Percentiles rank a stretch among this genome's conserved stretches.
Evolutionary conservation across 805 yeast species (phyloP).

Genomic region (Millerozyma acaciae): DNA sequence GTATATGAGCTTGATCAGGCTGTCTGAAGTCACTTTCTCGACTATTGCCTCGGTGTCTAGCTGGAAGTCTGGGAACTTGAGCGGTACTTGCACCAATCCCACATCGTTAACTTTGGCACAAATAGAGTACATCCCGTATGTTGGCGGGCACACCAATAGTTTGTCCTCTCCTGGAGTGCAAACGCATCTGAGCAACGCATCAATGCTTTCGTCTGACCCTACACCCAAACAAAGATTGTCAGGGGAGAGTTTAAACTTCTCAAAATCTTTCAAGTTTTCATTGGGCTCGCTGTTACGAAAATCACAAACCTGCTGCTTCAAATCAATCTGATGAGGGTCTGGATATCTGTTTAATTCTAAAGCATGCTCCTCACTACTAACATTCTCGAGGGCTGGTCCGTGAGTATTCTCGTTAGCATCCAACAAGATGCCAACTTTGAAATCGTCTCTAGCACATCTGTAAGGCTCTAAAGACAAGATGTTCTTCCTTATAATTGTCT

Average conservation of each 20-base stretch:
- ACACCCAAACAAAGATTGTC: slow-evolving; percentile 89
- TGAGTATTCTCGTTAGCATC: slow-evolving; percentile 97
- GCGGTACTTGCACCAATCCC: slow-evolving; percentile 68
- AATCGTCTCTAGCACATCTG: slow-evolving; percentile 95
- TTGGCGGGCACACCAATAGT: slow-evolving; percentile 85
- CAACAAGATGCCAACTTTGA: slow-evolving; percentile 76
- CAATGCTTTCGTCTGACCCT: slow-evolving; percentile 96
- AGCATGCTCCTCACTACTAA: slow-evolving; percentile 41
- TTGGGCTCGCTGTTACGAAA: slow-evolving; percentile 60
- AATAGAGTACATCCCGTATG: slow-evolving; percentile 95
- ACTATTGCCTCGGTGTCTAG: slow-evolving; percentile 55
- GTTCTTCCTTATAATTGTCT: slow-evolving; percentile 75
- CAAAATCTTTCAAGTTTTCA: slow-evolving; percentile 9
- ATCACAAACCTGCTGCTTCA: slow-evolving; percentile 67
- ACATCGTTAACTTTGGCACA: slow-evolving; percentile 90
- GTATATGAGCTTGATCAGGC: slow-evolving; percentile 67
- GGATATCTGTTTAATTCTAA: slow-evolving; percentile 86
- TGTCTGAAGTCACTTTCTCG: slow-evolving; percentile 50
- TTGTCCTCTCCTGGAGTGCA: slow-evolving; percentile 83
- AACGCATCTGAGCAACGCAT: slow-evolving; percentile 77
- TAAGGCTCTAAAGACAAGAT: slow-evolving; percentile 82
- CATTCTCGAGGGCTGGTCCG: slow-evolving; percentile 67
- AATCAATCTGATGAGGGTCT: slow-evolving; percentile 85
- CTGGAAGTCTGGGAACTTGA: slow-evolving; percentile 48
- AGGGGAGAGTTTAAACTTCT: slow-evolving; percentile 35